Conservation (phyloP, 2,329 filamentous ascomycete species). For the Fusarium sp. region DNA sequence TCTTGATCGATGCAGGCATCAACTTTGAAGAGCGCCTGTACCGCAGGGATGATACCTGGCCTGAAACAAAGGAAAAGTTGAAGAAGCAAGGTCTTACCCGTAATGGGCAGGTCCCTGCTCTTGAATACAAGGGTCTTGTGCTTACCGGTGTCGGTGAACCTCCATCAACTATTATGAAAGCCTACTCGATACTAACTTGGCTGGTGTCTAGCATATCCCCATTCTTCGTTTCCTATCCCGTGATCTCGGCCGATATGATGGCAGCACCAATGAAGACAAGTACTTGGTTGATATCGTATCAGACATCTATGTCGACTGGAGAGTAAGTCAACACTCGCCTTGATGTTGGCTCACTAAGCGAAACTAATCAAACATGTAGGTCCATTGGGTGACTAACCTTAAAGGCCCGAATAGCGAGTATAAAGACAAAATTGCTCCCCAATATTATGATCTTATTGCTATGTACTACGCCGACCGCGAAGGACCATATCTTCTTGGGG, state of each 20-base stretch:
- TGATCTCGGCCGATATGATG: conserved; percentile 55
- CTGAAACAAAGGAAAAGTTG: conserved; percentile 14
- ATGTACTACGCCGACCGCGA: conserved; percentile 50
- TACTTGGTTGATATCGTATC: conserved; percentile 55
- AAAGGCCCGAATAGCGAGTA: conserved; percentile 48
- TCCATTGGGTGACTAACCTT: conserved; percentile 49
- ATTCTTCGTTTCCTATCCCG: conserved; percentile 57
- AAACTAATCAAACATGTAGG: conserved; percentile 12
- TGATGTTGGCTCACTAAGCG: fast-evolving
- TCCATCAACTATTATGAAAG: fast-evolving
- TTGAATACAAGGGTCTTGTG: conserved; percentile 22
- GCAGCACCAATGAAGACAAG: conserved; percentile 55
- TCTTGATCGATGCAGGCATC: conserved; percentile 9
- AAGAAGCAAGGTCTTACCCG: conserved; percentile 19
- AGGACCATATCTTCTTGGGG: conserved; percentile 57
- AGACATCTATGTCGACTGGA: conserved; percentile 59
- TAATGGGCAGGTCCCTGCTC: conserved; percentile 14
- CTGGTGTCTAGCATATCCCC: conserved; percentile 6
- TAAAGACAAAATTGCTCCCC: conserved; percentile 48
- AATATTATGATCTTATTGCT: conserved; percentile 50
- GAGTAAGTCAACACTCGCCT: conserved; percentile 46
- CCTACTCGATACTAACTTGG: background rate
- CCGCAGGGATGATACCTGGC: conserved; percentile 2
- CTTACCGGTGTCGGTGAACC: conserved; percentile 2
- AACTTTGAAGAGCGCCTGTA: conserved; percentile 10